Base-by-base conservation (phyloP, 2,329 filamentous ascomycete genomes). In the Hymenoscyphus fructigenus region DNA sequence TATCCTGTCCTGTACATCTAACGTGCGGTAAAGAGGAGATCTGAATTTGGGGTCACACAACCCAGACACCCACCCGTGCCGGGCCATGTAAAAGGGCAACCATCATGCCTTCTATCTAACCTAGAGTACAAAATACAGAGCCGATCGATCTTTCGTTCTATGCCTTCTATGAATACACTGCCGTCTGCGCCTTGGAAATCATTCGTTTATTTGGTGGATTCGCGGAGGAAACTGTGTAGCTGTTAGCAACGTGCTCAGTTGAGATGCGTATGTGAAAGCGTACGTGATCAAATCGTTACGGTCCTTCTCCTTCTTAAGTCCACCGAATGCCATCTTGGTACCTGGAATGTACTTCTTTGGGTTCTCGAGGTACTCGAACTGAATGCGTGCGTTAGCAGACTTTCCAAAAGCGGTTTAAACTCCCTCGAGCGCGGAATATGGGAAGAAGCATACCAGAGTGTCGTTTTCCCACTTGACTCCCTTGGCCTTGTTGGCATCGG, bases 331-430 rank as follows among this genome's bases (percentile, higher is more conserved):
- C 95, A 99, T 99, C 92, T 98, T 99, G 85, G 95, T 99, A 75
- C 95, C 95, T 75, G 95, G 95, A 72, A 99, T 97, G 89, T 93
- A 99, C 88, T 98, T 98, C 91, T 99, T 99, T 84, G 95, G 95
- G 91, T 98, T 98, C 88, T 99, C 95, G 77, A 99, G 93, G 89
- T 99, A 99, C 73, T 89, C 87, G 83, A 97, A 98, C 91, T 93
- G 65, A n/a, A 62, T n/a, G 0, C 29, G 7, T 15, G 4, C 1
- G 20, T 58, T 44, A 57, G 53, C 20, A 29, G 17, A 59, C 5
- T 17, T 26, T 44, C n/a, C 7, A 60, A 10, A 55, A 9, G 1
- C 5, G 20, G 4, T 26, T 23, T 9, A 50, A 20, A 14, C 14
- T 17, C 36, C 4, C 5, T 15, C 14, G 36, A 66, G 34, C 12